Evolutionary conservation across 202 grass and related monocot species (phyloP).

Genomic region (Elaeis oleifera): DNA sequence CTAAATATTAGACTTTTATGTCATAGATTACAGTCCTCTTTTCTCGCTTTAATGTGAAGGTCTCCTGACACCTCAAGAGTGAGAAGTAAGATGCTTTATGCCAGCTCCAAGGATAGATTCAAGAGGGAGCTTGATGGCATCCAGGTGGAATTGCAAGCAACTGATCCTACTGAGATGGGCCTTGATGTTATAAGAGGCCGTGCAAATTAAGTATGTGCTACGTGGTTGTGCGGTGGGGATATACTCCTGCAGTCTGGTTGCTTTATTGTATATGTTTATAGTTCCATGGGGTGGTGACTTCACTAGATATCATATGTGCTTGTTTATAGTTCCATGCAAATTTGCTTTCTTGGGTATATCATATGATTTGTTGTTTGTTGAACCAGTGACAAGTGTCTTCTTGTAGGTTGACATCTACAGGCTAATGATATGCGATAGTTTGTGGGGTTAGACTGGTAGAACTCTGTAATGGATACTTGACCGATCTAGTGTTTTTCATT

Average conservation of each 20-base stretch:
- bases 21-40: too few relatives aligned
- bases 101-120: slow-evolving; percentile 15
- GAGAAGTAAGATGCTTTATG: slow-evolving; percentile 21
- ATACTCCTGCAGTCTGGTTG: slow-evolving; percentile 1
- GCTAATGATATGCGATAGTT: too few relatives aligned
- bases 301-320: too few relatives aligned
- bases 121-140: slow-evolving; percentile 19
- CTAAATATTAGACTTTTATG: too few relatives aligned
- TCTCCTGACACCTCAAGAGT: slow-evolving; percentile 14
- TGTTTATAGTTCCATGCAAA: too few relatives aligned
- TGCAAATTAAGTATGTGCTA: background rate
- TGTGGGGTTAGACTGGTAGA: too few relatives aligned
- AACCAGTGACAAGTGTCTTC: too few relatives aligned
- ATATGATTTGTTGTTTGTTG: too few relatives aligned
- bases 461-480: too few relatives aligned
- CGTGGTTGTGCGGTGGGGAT: background rate
- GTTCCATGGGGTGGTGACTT: background rate
- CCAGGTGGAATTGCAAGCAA: slow-evolving; percentile 21
- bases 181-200: slow-evolving; percentile 11
- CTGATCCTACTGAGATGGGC: slow-evolving; percentile 12
- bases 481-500: too few relatives aligned
- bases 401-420: too few relatives aligned
- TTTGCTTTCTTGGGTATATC: too few relatives aligned
- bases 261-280: background rate
- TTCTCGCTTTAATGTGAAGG: background rate